Evolutionary conservation across 371 early-diverging fungal genomes (phyloP).

Genomic region (Cladochytrium tenue): DNA sequence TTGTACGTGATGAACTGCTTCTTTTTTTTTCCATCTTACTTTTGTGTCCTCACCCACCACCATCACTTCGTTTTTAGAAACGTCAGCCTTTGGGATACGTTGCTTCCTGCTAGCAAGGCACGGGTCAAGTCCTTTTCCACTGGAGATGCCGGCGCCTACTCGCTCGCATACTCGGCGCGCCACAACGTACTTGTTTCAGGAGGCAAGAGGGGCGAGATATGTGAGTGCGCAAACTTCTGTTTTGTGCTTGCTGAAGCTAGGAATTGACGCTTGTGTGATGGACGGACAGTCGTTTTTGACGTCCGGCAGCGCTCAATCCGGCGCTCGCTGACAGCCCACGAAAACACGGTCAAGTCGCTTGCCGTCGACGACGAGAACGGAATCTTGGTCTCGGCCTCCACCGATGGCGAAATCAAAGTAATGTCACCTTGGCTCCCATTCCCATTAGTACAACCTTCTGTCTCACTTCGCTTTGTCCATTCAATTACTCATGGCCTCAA

Average conservation of each 20-base stretch:
- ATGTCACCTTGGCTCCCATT: constrained; percentile 14
- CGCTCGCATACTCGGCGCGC: constrained; percentile 64
- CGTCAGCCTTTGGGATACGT: constrained; percentile 76
- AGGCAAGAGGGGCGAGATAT: constrained; percentile 75
- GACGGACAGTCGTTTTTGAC: constrained; percentile 74
- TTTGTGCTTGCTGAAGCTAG: too few relatives aligned
- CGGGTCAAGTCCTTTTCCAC: constrained; percentile 54
- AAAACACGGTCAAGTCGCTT: constrained; percentile 67
- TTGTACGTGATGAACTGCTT: constrained; percentile 50
- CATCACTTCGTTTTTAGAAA: constrained; percentile 37
- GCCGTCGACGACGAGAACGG: constrained; percentile 62
- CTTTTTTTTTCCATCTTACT: too few relatives aligned
- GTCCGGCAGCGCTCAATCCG: constrained; percentile 67
- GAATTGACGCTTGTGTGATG: too few relatives aligned
- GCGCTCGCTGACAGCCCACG: constrained; percentile 74
- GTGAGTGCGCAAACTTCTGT: too few relatives aligned
- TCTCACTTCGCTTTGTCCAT: not conserved
- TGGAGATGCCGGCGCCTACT: constrained; percentile 61
- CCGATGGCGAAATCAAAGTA: constrained; percentile 53
- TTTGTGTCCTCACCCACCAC: not conserved
- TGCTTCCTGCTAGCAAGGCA: constrained; percentile 66
- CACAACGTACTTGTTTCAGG: constrained; percentile 70
- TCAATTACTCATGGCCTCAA: too few relatives aligned
- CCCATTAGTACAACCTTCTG: not conserved
- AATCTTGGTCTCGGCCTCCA: constrained; percentile 59